Percentiles rank a stretch among this genome's conserved stretches.
phyloP scores from a whole-genome alignment of 2,329 filamentous ascomycete genomes.

The Penicillium sp. region DNA sequence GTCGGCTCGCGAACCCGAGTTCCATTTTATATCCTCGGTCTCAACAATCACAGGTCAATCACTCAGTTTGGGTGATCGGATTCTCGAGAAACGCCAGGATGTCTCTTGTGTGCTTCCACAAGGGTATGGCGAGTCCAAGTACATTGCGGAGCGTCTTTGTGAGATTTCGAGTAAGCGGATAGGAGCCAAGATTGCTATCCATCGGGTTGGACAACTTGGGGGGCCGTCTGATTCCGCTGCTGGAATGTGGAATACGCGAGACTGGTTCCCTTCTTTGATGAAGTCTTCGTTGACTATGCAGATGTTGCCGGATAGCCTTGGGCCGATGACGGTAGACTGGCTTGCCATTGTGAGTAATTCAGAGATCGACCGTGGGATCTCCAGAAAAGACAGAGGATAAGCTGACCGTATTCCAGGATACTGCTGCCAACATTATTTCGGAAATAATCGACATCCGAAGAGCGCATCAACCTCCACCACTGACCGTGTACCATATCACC shows the following conservation, averaged over 20 bases:
- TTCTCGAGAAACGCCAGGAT: not conserved
- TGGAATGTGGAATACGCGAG: conserved; percentile 7
- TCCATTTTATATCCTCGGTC: conserved; percentile 14
- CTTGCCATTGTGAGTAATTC: not conserved
- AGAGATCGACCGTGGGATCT: not conserved
- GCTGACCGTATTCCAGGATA: not conserved
- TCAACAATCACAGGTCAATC: conserved; percentile 1
- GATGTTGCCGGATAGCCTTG: conserved; percentile 6
- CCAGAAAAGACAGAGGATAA: not conserved
- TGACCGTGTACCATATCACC: not conserved
- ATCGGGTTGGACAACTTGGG: conserved; percentile 32
- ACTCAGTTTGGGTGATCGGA: not conserved
- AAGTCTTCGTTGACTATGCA: conserved; percentile 6
- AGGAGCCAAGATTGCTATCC: conserved; percentile 10
- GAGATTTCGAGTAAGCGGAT: conserved; percentile 21
- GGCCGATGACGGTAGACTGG: not conserved
- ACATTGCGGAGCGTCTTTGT: conserved; percentile 28
- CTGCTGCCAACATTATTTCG: not conserved
- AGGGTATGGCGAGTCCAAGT: conserved; percentile 31
- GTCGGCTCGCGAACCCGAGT: not conserved
- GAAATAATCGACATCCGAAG: not conserved
- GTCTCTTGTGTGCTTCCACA: conserved; percentile 4
- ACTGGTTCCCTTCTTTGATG: conserved; percentile 17
- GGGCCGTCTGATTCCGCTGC: conserved; percentile 10
- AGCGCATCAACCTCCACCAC: not conserved